Evolutionary conservation across 2,329 filamentous ascomycete species (phyloP), one percentile per base, ranked within the genome.

Genomic region (Leptodontidium sp.): DNA sequence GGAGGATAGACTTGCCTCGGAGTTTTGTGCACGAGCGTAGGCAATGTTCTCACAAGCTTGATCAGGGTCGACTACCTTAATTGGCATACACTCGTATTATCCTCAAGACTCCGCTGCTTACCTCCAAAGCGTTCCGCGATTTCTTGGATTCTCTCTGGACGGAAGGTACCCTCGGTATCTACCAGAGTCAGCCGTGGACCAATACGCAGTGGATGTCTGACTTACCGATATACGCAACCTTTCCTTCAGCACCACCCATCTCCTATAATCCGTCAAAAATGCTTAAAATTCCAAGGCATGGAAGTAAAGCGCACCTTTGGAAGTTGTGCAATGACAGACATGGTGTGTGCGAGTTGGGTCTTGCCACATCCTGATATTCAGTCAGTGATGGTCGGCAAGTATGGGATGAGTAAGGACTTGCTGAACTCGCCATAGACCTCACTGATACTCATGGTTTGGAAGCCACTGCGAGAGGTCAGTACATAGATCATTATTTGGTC

Each of bases 401-500:
- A 14, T 35, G 32, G 11, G 24, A 8, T 24, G 11, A 11, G 4
- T 11, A 14, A 5, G 15, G 12, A 71, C 79, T 67, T 74, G 80
- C 87, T 84, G 73, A 85, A 89, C 74, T 89, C 87, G 70, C 87
- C 87, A 77, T 85, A 89, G 32, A 88, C 84, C 75, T 89, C 89
- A 72, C 86, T 91, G 77, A 91, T 90, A 75, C 88, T 90, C 86
- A 89, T 88, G 53, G 88, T 91, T 77, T 91, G 88, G 73, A 91
- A 91, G 29, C 89, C 89, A 70, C 87, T 89, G 52, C 26, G 12
- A 24, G 3, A 47, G 17, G 50, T 43, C 12, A n/a, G 65, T 49
- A 24, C 1, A 11, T 15, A 6, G 17, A 35, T 29, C 1, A 32
- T 1, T 15, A 40, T 40, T 40, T 40, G 38, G 2, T 4, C 11